Percentiles rank a stretch among this genome's conserved stretches.
Evolutionary conservation across 257 asterid genomes (phyloP).

Genomic region (Eucommia ulmoides): DNA sequence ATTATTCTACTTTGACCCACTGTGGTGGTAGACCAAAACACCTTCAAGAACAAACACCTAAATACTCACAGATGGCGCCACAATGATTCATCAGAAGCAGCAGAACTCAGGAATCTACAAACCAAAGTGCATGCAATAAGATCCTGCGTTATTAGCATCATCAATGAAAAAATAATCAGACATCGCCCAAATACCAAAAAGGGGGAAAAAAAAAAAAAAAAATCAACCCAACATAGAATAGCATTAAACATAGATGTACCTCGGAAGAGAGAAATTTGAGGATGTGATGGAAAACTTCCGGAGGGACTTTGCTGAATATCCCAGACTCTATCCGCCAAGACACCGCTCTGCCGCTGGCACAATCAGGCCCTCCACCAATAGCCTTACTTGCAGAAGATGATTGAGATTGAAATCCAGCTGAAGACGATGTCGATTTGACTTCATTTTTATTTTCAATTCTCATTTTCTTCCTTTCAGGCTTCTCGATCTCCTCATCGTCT

Average conservation of each 20-base stretch:
- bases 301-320: constrained; percentile 50
- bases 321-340: constrained; percentile 44
- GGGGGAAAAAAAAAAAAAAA: background rate
- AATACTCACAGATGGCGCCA: constrained; percentile 83
- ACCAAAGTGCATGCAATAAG: constrained; percentile 73
- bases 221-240: too few species aligned
- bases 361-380: constrained; percentile 9
- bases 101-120: constrained; percentile 55
- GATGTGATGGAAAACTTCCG: constrained; percentile 62
- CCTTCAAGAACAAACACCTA: constrained; percentile 2
- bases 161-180: constrained; percentile 5
- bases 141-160: constrained; percentile 40
- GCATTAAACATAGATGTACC: too few species aligned
- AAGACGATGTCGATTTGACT: constrained; percentile 13
- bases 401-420: constrained; percentile 20
- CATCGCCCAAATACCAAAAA: background rate
- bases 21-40: background rate
- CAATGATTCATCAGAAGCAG: constrained; percentile 71
- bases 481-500: constrained; percentile 33
- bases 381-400: constrained; percentile 17
- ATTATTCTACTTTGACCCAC: background rate
- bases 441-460: constrained; percentile 25
- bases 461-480: constrained; percentile 35
- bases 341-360: constrained; percentile 12
- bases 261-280: constrained; percentile 75